Percentiles rank a stretch among this genome's conserved stretches.
These are phyloP conservation scores for Lecanicillium sp. DNA, from an alignment of 2,329 filamentous ascomycete genomes.

Conservation along the genomic window DNA sequence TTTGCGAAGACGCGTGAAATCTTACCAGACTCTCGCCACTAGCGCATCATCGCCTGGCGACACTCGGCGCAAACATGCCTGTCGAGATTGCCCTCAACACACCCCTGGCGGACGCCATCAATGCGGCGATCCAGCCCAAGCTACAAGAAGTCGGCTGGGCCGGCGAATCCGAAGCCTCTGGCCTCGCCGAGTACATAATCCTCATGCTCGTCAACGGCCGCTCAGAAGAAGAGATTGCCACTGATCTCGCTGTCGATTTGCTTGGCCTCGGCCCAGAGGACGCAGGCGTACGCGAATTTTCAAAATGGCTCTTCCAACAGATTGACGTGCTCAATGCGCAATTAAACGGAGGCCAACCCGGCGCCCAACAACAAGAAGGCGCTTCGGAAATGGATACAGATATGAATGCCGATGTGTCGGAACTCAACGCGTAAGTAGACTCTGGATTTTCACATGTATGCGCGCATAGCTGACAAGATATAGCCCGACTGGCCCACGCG, in stretches of 20 bases:
- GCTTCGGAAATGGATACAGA: conserved; percentile 56
- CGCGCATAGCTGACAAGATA: conserved; percentile 29
- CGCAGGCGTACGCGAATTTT: conserved; percentile 72
- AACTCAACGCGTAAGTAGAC: conserved; percentile 51
- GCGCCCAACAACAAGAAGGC: conserved; percentile 19
- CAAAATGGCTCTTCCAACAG: conserved; percentile 89
- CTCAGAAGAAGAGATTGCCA: conserved; percentile 79
- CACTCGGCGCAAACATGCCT: conserved; percentile 51
- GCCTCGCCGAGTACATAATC: conserved; percentile 91
- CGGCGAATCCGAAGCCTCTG: conserved; percentile 67
- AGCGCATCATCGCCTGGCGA: conserved; percentile 2
- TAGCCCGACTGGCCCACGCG: conserved; percentile 89
- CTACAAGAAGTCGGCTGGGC: conserved; percentile 91
- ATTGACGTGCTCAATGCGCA: conserved; percentile 61
- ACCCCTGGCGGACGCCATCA: conserved; percentile 77
- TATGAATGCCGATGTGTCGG: conserved; percentile 54
- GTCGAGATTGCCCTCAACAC: conserved; percentile 70
- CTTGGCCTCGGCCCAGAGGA: conserved; percentile 78
- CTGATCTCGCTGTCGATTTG: conserved; percentile 81
- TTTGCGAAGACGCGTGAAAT: not conserved
- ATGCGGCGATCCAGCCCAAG: conserved; percentile 78
- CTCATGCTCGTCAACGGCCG: conserved; percentile 96
- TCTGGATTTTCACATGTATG: conserved; percentile 1
- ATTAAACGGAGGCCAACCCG: conserved; percentile 41
- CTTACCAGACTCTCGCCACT: conserved; percentile 1